Conservation (phyloP, 2,329 filamentous ascomycete species). For the Echinosphaeria canescens region DNA sequence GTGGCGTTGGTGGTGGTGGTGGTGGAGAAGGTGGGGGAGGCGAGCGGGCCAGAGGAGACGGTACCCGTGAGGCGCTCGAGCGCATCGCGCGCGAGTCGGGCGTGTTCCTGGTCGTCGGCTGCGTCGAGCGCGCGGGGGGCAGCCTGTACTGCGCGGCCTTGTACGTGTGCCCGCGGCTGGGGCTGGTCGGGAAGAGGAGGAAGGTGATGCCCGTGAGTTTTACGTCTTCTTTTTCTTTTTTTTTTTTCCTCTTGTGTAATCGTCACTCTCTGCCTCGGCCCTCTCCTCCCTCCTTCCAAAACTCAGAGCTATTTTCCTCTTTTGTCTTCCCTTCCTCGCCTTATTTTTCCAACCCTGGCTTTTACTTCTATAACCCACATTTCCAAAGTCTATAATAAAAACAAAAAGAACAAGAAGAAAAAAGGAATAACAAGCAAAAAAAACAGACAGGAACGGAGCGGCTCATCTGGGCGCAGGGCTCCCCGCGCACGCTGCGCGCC, state of each 20-base stretch:
- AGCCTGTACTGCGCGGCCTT: constrained; percentile 68
- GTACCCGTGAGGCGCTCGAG: constrained; percentile 65
- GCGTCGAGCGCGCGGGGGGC: constrained; percentile 63
- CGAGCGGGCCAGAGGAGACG: constrained; percentile 19
- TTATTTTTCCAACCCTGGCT: no score
- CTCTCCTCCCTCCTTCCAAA: no score
- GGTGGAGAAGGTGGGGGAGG: constrained; percentile 9
- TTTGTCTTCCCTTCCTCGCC: no score
- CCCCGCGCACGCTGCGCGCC: constrained; percentile 55
- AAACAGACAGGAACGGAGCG: constrained; percentile 59
- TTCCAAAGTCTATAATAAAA: no score
- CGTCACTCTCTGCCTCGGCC: no score
- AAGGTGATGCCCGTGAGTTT: constrained; percentile 70
- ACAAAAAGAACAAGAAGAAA: no score
- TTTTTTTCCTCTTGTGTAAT: not conserved
- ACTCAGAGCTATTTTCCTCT: no score
- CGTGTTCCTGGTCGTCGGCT: constrained; percentile 61
- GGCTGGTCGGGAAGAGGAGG: constrained; percentile 63
- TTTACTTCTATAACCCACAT: no score
- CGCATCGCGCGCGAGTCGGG: constrained; percentile 53
- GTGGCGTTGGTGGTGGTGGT: no score
- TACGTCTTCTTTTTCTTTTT: not conserved
- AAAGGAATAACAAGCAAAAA: no score
- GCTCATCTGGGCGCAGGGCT: constrained; percentile 76
- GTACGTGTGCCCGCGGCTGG: constrained; percentile 57